phyloP scores from a whole-genome alignment of 1,139 yeast genomes.

The Hyphopichia burtonii region DNA sequence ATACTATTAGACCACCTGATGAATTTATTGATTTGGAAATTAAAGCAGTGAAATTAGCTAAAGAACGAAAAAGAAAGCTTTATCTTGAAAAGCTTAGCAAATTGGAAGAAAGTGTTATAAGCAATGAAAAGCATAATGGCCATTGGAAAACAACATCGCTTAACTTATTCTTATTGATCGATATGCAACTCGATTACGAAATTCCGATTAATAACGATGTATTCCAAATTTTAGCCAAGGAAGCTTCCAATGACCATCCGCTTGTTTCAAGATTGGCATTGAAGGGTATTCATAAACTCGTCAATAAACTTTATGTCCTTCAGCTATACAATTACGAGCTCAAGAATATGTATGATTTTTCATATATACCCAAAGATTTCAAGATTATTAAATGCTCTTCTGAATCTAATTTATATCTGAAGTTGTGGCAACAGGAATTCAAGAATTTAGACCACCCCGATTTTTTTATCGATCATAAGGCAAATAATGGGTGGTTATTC shows the following conservation, averaged over 20 bases:
- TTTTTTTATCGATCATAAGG: conserved; percentile 57
- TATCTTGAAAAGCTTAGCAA: conserved; percentile 41
- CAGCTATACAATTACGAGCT: conserved; percentile 58
- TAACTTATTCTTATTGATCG: conserved; percentile 53
- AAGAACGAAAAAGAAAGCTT: conserved; percentile 50
- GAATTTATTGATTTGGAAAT: conserved; percentile 55
- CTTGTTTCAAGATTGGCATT: conserved; percentile 61
- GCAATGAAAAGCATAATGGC: conserved; percentile 31
- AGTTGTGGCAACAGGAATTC: conserved; percentile 54
- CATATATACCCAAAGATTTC: conserved; percentile 38
- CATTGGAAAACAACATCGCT: conserved; percentile 74
- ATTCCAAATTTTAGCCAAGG: conserved; percentile 48
- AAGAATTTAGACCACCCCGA: conserved; percentile 45
- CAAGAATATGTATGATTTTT: conserved; percentile 42
- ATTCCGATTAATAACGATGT: conserved; percentile 43
- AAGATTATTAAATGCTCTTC: conserved; percentile 41
- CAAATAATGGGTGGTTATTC: conserved; percentile 69
- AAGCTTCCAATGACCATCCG: conserved; percentile 73
- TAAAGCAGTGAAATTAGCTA: conserved; percentile 55
- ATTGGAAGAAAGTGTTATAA: conserved; percentile 45
- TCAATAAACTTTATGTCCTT: conserved; percentile 51
- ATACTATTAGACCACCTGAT: conserved; percentile 64
- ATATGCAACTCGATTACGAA: conserved; percentile 57
- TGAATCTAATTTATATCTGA: conserved; percentile 34
- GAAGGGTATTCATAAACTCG: conserved; percentile 58